Percentiles rank a stretch among this genome's conserved stretches.
These are phyloP conservation scores for Coniella lustricola DNA, from an alignment of 2,329 filamentous ascomycete species.

Conservation along the genomic window DNA sequence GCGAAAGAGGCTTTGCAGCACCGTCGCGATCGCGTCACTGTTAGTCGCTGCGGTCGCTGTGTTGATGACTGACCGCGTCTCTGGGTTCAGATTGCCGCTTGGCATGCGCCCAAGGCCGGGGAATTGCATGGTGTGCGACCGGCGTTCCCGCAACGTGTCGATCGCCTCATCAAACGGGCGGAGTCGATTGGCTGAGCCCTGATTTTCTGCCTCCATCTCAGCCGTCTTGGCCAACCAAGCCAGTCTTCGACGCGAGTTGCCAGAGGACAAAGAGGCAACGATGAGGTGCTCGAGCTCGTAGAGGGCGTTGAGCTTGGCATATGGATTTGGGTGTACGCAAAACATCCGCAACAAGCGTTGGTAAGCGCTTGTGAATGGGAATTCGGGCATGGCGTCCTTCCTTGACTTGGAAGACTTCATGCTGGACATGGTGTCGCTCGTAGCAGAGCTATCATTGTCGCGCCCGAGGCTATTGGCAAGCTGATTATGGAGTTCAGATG, in stretches of 20 bases:
- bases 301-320: conserved; percentile 74
- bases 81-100: conserved; percentile 27
- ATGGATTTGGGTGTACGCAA: conserved; percentile 81
- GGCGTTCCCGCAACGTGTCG: conserved; percentile 61
- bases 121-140: conserved; percentile 48
- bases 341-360: conserved; percentile 76
- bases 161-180: conserved; percentile 59
- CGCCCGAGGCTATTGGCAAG: neutral
- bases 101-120: conserved; percentile 21
- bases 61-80: conserved; percentile 39
- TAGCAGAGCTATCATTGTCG: conserved; percentile 34
- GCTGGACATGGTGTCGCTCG: conserved; percentile 32
- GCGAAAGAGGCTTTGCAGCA: conserved; percentile 61
- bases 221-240: conserved; percentile 30
- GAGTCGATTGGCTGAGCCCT: conserved; percentile 25
- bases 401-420: conserved; percentile 21
- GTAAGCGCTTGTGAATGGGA: conserved; percentile 77
- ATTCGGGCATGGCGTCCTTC: conserved; percentile 43
- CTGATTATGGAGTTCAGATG: conserved; percentile 19
- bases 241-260: conserved; percentile 33
- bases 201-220: conserved; percentile 14
- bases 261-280: conserved; percentile 61
- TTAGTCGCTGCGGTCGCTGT: conserved; percentile 39
- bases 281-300: conserved; percentile 80
- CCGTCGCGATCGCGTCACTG: conserved; percentile 58